Evolutionary conservation across 805 yeast species (phyloP), one percentile per base, ranked within the genome.

Genomic region (Ogataea nonfermentans): DNA sequence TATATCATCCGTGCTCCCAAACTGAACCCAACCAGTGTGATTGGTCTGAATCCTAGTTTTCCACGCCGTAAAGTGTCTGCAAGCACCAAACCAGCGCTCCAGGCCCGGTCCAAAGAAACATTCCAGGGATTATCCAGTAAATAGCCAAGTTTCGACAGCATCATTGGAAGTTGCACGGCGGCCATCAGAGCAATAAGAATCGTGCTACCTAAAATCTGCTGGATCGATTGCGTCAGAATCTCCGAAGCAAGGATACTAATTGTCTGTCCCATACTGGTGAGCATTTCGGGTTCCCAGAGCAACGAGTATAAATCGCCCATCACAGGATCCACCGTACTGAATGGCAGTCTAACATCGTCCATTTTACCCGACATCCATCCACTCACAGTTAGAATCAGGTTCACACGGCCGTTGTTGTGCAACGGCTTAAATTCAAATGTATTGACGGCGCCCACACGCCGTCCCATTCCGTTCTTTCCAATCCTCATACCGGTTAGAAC

Each of bases 281-380:
- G 78, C 93, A 93, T 87, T 50, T 93, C 99, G 0, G 99, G 99
- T 62, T 93, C 99, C 99, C 99, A 93, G 33, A 86, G 67, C 6
- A 93, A 69, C 0, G 98, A 88, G 53, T 84, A 86, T 50, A 93
- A 65, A 59, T 93, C 99, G 12, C 99, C 99, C 91, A 91, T 89
- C 0, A 91, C 87, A 0, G 99, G 99, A 57, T 95, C 99, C 7
- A 93, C 85, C 0, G 99, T 93, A 1, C 96, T 85, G 57, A 90
- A 93, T 2, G 99, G 99, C 47, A 93, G 73, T 57, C 99, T 73
- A 14, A 93, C 91, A 73, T 93, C 99, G 78, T 93, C 99, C 53
- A 81, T 78, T 43, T 81, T 83, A 60, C 96, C 95, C 38, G 82
- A 83, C 91, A 93, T 89, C 99, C 99, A 93, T 1, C 99, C 99